A percentile compares a stretch with the other conserved stretches of the same genome.
phyloP scores from a whole-genome alignment of 2,329 filamentous ascomycete genomes.

The Fusarium nematophilum region DNA sequence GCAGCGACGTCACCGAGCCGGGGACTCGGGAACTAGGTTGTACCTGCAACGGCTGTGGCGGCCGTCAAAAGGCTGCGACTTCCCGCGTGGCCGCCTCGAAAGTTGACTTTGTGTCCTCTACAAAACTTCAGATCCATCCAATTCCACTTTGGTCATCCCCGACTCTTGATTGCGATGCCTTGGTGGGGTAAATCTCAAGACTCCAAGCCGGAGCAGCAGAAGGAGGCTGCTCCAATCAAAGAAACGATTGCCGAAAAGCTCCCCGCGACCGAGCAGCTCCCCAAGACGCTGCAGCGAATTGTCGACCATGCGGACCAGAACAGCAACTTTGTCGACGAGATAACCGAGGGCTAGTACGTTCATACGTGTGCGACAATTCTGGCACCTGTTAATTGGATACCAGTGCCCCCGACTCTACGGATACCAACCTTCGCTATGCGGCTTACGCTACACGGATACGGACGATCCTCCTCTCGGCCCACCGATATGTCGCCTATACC shows the following conservation, averaged over 20 bases:
- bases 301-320: constrained; percentile 70
- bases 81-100: constrained; percentile 20
- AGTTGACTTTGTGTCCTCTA: neutral
- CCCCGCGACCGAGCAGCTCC: constrained; percentile 62
- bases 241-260: constrained; percentile 60
- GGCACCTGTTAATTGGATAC: constrained; percentile 11
- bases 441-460: constrained; percentile 88
- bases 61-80: constrained; percentile 32
- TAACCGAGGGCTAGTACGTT: constrained; percentile 83
- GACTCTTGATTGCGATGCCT: constrained; percentile 43
- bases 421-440: constrained; percentile 88
- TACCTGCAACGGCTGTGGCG: constrained; percentile 19
- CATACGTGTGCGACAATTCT: constrained; percentile 11
- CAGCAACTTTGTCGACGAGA: constrained; percentile 79
- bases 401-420: constrained; percentile 77
- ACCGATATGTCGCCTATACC: constrained; percentile 97
- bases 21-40: neutral
- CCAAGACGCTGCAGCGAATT: constrained; percentile 66
- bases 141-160: neutral
- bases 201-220: constrained; percentile 46
- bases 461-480: constrained; percentile 88
- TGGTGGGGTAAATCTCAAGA: constrained; percentile 58
- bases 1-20: constrained; percentile 38
- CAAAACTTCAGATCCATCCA: neutral
- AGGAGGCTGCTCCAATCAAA: constrained; percentile 35